Percentiles rank a stretch among this genome's conserved stretches.
Evolutionary conservation across 805 yeast species (phyloP).

Genomic region (Candida andamanensis): DNA sequence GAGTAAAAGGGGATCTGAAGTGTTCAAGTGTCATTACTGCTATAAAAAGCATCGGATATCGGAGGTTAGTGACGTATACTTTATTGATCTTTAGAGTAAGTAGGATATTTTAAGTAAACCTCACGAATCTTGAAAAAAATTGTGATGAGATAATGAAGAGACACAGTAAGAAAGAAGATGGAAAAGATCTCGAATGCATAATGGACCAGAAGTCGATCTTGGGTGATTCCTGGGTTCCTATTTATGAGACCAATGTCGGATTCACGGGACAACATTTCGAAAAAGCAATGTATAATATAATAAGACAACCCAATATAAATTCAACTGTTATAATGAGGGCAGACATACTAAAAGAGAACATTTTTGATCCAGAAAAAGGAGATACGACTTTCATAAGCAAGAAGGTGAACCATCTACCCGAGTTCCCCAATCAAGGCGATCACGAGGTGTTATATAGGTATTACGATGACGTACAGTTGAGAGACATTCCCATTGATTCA

Average conservation of each 20-base stretch:
- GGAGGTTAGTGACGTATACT: slow-evolving; percentile 37
- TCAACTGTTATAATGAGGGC: slow-evolving; percentile 89
- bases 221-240: slow-evolving; percentile 61
- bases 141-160: slow-evolving; percentile 9
- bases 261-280: slow-evolving; percentile 57
- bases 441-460: slow-evolving; percentile 25
- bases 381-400: slow-evolving; percentile 25
- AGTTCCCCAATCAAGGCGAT: slow-evolving; percentile 24
- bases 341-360: slow-evolving; percentile 59
- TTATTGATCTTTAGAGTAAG: slow-evolving; percentile 24
- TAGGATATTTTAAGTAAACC: too few species aligned
- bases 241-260: slow-evolving; percentile 45
- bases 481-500: slow-evolving; percentile 24
- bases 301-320: slow-evolving; percentile 82
- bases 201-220: slow-evolving; percentile 34
- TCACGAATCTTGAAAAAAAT: slow-evolving; percentile 3
- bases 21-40: slow-evolving; percentile 42
- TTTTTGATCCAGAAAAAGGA: slow-evolving; percentile 33
- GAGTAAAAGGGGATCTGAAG: slow-evolving; percentile 33
- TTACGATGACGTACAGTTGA: slow-evolving; percentile 27
- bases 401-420: slow-evolving; percentile 23
- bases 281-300: slow-evolving; percentile 72
- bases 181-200: slow-evolving; percentile 8
- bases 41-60: slow-evolving; percentile 37
- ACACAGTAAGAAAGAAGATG: slow-evolving; percentile 6